Base-by-base conservation (phyloP, 2,329 filamentous ascomycete species). In the Nannizzia gypsea region DNA sequence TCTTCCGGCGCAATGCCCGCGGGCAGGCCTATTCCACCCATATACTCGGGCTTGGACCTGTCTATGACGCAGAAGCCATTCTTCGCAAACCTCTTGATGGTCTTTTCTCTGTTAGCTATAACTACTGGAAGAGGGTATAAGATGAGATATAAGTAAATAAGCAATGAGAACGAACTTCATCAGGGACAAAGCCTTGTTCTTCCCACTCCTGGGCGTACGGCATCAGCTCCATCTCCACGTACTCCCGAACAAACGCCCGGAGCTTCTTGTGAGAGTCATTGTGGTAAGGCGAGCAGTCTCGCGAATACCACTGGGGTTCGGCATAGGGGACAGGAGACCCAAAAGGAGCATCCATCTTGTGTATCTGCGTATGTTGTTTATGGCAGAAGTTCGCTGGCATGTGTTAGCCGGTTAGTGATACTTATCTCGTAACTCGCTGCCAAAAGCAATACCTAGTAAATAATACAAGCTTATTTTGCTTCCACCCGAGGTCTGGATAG, bases 161-260 rank as follows among this genome's bases (percentile, higher is more conserved):
- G 31, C 31, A 11, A 11, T 3, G 31, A 36, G 20, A 11, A 55
- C 59, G n/a, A 61, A 70, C 69, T 57, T 70, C 69, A 5, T 71
- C 67, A 9, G 80, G 80, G 11, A 81, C 80, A 59, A 79, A 69
- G 1, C 79, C 79, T 1, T 79, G 78, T 2, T 76, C 77, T 67
- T 88, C 85, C 84, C 85, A 88, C 42, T 86, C 81, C 34, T 83
- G 77, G 3, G 80, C 80, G 63, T 80, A 75, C 0, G 83, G 83
- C 1, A 80, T 72, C 50, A 87, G 75, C 40, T 83, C 72, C 1
- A 77, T 74, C 61, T 87, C 79, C 55, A 87, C 74, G 62, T 86
- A 87, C 24, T 76, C 67, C 42, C 85, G 80, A 0, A 86, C 72
- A 3, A 74, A 76, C 40, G 80, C 75, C 57, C 83, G 81, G 1